phyloP scores from a whole-genome alignment of 176 grass and related monocot species.

The Echinochloa phyllopogon region DNA sequence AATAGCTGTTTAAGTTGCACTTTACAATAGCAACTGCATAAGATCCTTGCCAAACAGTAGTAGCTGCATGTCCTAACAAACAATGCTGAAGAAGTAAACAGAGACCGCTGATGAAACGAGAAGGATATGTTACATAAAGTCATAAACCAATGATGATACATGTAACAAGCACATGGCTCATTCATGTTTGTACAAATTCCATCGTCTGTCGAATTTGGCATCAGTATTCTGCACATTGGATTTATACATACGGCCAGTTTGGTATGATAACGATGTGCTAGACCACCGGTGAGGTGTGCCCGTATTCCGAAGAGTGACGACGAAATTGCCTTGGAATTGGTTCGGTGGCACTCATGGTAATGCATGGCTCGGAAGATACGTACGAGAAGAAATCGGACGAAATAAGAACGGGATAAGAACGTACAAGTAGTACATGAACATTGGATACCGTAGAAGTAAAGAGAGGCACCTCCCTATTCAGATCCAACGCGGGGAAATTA shows the following conservation, averaged over 20 bases:
- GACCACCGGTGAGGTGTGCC: background rate
- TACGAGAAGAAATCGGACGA: background rate
- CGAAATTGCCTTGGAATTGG: background rate
- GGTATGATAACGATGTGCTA: background rate
- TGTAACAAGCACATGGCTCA: background rate
- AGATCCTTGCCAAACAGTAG: background rate
- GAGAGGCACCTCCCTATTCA: background rate
- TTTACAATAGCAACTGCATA: background rate
- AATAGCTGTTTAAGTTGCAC: background rate
- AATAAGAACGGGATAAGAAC: background rate
- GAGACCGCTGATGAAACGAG: background rate
- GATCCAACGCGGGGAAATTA: background rate
- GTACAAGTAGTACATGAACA: constrained; percentile 10
- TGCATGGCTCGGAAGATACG: background rate
- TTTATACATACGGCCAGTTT: background rate
- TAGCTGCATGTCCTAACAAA: background rate
- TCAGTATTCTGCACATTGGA: background rate
- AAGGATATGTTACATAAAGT: background rate
- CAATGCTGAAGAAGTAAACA: background rate
- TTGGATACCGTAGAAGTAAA: constrained; percentile 15
- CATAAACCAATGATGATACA: background rate
- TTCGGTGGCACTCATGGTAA: background rate
- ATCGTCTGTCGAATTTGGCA: background rate
- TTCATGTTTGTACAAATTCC: background rate
- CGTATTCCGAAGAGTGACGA: background rate